Percentiles rank a stretch among this genome's conserved stretches.
phyloP scores from a whole-genome alignment of 345 rosid species.

The Gossypium bickii region DNA sequence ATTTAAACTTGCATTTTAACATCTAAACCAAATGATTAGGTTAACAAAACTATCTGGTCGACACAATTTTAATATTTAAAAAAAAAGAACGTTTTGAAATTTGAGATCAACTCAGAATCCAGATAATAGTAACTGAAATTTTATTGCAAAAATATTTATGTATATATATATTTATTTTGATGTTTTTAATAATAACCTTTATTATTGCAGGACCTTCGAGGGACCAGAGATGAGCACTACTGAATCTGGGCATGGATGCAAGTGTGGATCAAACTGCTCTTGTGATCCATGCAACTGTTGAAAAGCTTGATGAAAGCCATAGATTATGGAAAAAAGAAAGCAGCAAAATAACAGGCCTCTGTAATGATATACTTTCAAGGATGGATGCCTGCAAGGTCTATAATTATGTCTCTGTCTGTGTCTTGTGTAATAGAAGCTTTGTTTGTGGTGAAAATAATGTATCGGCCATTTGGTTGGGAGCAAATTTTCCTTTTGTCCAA shows the following conservation, averaged over 20 bases:
- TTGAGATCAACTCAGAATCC: no score
- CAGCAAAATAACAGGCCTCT: constrained; percentile 3
- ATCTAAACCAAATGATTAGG: no score
- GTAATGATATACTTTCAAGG: not conserved
- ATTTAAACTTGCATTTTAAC: no score
- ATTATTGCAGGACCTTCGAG: constrained; percentile 28
- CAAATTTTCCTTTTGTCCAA: not conserved
- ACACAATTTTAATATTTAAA: no score
- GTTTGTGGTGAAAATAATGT: no score
- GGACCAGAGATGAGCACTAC: constrained; percentile 29
- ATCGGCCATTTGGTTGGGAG: not conserved
- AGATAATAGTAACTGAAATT: no score
- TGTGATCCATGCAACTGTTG: constrained; percentile 51
- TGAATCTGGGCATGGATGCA: constrained; percentile 49
- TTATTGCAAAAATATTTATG: no score
- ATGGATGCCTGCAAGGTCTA: not conserved
- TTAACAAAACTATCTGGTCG: no score
- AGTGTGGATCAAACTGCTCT: constrained; percentile 67
- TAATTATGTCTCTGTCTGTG: not conserved
- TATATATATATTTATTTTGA: not conserved
- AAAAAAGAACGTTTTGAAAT: no score
- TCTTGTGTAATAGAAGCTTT: not conserved
- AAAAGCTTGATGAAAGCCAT: not conserved
- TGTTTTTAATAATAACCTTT: not conserved
- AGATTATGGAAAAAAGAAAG: not conserved